These are phyloP conservation scores for Arthrobotrys conoides DNA, from an alignment of 2,329 filamentous ascomycete species.

Conservation along the genomic window DNA sequence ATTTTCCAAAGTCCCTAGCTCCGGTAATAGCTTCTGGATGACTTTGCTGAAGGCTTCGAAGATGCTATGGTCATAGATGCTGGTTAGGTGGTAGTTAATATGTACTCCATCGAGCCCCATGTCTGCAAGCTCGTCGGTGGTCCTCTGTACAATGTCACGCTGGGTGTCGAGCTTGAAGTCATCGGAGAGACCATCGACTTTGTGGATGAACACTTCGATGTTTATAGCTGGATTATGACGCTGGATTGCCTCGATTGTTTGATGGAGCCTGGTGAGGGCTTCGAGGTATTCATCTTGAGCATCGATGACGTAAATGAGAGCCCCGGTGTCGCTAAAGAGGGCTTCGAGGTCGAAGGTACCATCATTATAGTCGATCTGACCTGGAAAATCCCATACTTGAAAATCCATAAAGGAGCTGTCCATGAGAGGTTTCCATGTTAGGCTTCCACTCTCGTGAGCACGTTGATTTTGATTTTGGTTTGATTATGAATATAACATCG, in stretches of 20 bases:
- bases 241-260: conserved; percentile 89
- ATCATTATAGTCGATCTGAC: conserved; percentile 92
- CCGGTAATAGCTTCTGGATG: conserved; percentile 95
- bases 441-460: conserved; percentile 31
- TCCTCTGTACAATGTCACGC: conserved; percentile 94
- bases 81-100: conserved; percentile 94
- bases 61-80: conserved; percentile 98
- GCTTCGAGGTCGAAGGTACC: conserved; percentile 90
- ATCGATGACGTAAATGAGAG: conserved; percentile 98
- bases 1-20: conserved; percentile 90
- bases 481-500: not conserved
- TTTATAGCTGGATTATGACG: conserved; percentile 92
- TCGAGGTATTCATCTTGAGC: conserved; percentile 98
- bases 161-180: conserved; percentile 97
- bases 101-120: conserved; percentile 93
- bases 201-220: conserved; percentile 98
- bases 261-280: conserved; percentile 86
- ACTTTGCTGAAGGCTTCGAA: conserved; percentile 99
- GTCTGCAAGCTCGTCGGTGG: conserved; percentile 95
- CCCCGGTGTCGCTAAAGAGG: conserved; percentile 94
- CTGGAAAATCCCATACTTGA: conserved; percentile 97
- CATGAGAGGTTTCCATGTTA: conserved; percentile 35
- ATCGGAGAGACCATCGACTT: conserved; percentile 96
- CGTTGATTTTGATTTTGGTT: conserved; percentile 11
- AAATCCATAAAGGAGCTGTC: conserved; percentile 97